phyloP scores from a whole-genome alignment of 176 grass and related monocot species.

The Phragmites australis region DNA sequence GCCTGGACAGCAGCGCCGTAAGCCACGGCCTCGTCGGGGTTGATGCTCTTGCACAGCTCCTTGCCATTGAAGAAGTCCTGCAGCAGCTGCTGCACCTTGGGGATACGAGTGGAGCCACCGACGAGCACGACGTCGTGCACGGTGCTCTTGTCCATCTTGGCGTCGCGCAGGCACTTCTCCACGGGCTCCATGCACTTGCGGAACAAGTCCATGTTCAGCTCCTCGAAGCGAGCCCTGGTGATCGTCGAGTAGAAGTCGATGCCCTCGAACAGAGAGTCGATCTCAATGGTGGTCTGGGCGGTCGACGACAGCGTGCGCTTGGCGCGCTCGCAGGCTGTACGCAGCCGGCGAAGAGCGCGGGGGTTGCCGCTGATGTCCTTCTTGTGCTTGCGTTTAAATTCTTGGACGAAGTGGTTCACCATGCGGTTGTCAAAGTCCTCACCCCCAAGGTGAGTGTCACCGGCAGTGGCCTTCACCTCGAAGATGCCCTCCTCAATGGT shows the following conservation, averaged over 20 bases:
- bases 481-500: conserved; percentile 97
- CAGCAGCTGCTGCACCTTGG: conserved; percentile 81
- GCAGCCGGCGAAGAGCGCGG: conserved; percentile 62
- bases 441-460: conserved; percentile 88
- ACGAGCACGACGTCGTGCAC: conserved; percentile 84
- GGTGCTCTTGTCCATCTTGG: conserved; percentile 95
- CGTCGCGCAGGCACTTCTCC: conserved; percentile 82
- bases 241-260: conserved; percentile 92
- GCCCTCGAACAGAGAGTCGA: conserved; percentile 81
- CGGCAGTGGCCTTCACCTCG: conserved; percentile 88
- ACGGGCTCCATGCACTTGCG: conserved; percentile 95
- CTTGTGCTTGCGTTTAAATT: conserved; percentile 84
- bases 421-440: conserved; percentile 93
- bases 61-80: conserved; percentile 93
- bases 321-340: conserved; percentile 79
- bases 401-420: conserved; percentile 90
- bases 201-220: conserved; percentile 97
- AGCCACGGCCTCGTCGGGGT: conserved; percentile 87
- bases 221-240: conserved; percentile 82
- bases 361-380: conserved; percentile 87
- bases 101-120: conserved; percentile 76
- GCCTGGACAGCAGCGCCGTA: conserved; percentile 91
- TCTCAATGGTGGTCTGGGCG: conserved; percentile 92
- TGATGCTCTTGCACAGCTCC: conserved; percentile 97
- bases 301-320: conserved; percentile 92